Conservation (phyloP, 345 rosid genomes). For the Corchorus capsularis region DNA sequence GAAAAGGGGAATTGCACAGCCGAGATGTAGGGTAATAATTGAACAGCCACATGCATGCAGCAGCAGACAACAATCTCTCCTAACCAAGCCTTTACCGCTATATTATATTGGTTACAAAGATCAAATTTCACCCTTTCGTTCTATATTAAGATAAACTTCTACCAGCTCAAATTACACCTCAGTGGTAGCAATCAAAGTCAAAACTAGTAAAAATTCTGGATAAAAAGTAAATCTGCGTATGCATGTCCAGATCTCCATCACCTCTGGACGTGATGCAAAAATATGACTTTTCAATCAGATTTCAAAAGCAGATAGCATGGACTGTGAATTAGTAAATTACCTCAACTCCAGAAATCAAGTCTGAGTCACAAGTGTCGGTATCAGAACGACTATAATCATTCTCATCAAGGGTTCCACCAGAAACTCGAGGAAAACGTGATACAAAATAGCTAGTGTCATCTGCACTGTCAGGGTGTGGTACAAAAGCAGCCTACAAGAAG, state of each 20-base stretch:
- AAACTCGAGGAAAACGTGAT: conserved; percentile 49
- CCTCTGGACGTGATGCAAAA: neutral
- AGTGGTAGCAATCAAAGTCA: neutral
- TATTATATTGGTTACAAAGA: neutral
- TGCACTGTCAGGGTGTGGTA: conserved; percentile 62
- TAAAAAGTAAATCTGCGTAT: neutral
- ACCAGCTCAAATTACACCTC: neutral
- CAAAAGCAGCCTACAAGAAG: conserved; percentile 65
- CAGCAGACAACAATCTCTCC: neutral
- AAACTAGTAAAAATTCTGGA: neutral
- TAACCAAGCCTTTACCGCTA: neutral
- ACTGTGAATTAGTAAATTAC: conserved; percentile 29
- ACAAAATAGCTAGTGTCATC: conserved; percentile 83
- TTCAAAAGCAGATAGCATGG: neutral
- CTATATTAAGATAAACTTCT: neutral
- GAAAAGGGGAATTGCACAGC: neutral
- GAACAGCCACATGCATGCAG: neutral
- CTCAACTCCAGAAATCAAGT: conserved; percentile 56
- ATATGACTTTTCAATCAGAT: conserved; percentile 2
- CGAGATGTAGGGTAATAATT: neutral
- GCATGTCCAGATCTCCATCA: neutral
- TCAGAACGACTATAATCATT: conserved; percentile 44
- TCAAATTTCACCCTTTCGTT: neutral
- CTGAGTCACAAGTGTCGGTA: conserved; percentile 32
- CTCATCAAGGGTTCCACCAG: conserved; percentile 42